phyloP scores from a whole-genome alignment of 805 yeast genomes.

The Sungouiozyma ichnusensis region DNA sequence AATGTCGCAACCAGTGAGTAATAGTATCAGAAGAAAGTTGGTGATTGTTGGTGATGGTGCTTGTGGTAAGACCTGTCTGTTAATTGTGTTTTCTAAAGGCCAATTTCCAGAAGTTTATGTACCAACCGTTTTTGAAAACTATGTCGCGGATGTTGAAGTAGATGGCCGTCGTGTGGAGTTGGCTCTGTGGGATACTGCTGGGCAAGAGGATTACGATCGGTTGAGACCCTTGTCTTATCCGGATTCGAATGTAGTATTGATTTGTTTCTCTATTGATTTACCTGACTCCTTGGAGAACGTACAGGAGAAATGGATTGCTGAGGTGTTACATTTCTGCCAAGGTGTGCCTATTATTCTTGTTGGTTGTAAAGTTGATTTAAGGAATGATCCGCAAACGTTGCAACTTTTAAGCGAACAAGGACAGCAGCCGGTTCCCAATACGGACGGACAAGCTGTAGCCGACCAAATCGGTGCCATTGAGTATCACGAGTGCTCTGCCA shows the following conservation, averaged over 20 bases:
- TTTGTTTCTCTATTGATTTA: constrained; percentile 82
- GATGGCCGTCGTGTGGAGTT: constrained; percentile 87
- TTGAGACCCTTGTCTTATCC: constrained; percentile 86
- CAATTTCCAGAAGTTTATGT: constrained; percentile 91
- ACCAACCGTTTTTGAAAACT: constrained; percentile 94
- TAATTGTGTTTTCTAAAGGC: constrained; percentile 78
- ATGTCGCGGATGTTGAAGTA: constrained; percentile 90
- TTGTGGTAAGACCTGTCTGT: constrained; percentile 89
- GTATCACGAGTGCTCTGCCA: constrained; percentile 88
- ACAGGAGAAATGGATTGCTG: constrained; percentile 92
- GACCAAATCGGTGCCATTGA: constrained; percentile 79
- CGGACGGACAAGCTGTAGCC: constrained; percentile 82
- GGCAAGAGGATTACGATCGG: constrained; percentile 96
- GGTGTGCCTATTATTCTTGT: constrained; percentile 88
- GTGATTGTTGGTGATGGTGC: constrained; percentile 98
- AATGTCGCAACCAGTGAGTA: constrained; percentile 18
- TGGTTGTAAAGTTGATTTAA: constrained; percentile 84
- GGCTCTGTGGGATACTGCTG: constrained; percentile 97
- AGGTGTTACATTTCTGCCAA: constrained; percentile 87
- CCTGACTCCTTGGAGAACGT: constrained; percentile 91
- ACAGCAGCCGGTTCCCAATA: constrained; percentile 68
- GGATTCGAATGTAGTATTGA: constrained; percentile 81
- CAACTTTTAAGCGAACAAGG: constrained; percentile 65
- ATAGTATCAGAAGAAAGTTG: constrained; percentile 60
- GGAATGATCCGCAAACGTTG: constrained; percentile 69